A percentile compares a stretch with the other conserved stretches of the same genome.
Evolutionary conservation across 2,329 filamentous ascomycete genomes (phyloP).

Genomic region (Zalaria sp.): DNA sequence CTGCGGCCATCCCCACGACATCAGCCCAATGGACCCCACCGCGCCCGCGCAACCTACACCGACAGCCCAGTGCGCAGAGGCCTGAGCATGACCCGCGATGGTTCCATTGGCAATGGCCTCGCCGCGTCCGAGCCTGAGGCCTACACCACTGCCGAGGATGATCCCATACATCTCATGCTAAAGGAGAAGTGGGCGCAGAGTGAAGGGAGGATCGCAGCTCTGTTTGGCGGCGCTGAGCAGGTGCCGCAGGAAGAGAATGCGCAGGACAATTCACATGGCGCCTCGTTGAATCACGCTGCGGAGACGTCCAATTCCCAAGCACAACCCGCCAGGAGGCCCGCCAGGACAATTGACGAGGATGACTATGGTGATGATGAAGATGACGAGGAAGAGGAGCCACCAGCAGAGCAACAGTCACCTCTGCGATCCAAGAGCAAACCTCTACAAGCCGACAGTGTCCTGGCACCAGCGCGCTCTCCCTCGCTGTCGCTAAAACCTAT

Average conservation of each 20-base stretch:
- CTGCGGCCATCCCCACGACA: slow-evolving; percentile 25
- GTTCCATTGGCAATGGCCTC: slow-evolving; percentile 21
- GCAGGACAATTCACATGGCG: not conserved
- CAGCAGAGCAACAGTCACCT: slow-evolving; percentile 29
- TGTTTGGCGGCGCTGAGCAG: slow-evolving; percentile 44
- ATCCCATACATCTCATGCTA: slow-evolving; percentile 44
- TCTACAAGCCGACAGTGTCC: slow-evolving; percentile 40
- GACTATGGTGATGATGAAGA: slow-evolving; percentile 77
- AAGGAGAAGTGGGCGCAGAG: slow-evolving; percentile 62
- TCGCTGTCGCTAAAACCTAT: slow-evolving; percentile 48
- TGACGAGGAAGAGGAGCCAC: slow-evolving; percentile 35
- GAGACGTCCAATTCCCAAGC: slow-evolving; percentile 29
- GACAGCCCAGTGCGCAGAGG: slow-evolving; percentile 25
- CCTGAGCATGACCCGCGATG: slow-evolving; percentile 31
- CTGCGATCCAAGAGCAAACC: slow-evolving; percentile 39
- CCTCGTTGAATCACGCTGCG: not conserved
- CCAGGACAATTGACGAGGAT: slow-evolving; percentile 60
- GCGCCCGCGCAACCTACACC: slow-evolving; percentile 18
- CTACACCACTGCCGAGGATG: slow-evolving; percentile 29
- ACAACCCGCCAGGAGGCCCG: slow-evolving; percentile 55
- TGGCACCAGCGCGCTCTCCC: slow-evolving; percentile 55
- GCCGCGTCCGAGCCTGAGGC: slow-evolving; percentile 14
- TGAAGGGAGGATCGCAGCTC: slow-evolving; percentile 59
- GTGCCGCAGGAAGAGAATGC: not conserved
- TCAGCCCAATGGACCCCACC: slow-evolving; percentile 23